phyloP scores from a whole-genome alignment of 805 yeast genomes.

The Hanseniaspora taiwanica region DNA sequence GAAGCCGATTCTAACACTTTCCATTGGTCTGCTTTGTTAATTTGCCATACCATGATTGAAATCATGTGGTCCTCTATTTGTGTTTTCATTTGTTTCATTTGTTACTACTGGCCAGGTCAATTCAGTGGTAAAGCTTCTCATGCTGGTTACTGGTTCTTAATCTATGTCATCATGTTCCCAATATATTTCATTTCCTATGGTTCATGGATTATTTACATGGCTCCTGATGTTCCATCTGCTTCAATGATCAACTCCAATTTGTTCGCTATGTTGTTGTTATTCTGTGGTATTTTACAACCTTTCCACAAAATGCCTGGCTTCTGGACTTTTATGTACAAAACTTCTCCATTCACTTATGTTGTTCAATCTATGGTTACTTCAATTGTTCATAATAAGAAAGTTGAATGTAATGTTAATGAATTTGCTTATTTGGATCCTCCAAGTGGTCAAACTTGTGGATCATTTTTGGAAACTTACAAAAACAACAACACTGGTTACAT shows the following conservation, averaged over 20 bases:
- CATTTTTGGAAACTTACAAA: slow-evolving; percentile 27
- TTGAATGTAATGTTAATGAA: slow-evolving; percentile 27
- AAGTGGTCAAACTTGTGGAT: slow-evolving; percentile 36
- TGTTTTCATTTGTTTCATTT: slow-evolving; percentile 31
- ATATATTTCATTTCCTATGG: slow-evolving; percentile 39
- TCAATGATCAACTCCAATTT: slow-evolving; percentile 31
- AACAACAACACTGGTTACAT: slow-evolving; percentile 32
- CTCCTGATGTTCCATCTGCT: slow-evolving; percentile 32
- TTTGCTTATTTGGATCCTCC: slow-evolving; percentile 29
- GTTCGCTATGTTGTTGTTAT: slow-evolving; percentile 39
- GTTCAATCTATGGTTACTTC: slow-evolving; percentile 30
- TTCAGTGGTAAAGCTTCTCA: slow-evolving; percentile 30
- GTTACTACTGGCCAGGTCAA: slow-evolving; percentile 37
- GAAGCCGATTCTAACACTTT: slow-evolving; percentile 63
- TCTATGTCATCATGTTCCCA: slow-evolving; percentile 36
- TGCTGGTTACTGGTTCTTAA: slow-evolving; percentile 41
- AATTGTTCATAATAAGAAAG: slow-evolving; percentile 26
- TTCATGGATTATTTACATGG: slow-evolving; percentile 33
- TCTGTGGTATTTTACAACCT: slow-evolving; percentile 42
- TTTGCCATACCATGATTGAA: slow-evolving; percentile 32
- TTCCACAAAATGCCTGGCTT: slow-evolving; percentile 31
- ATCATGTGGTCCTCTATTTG: slow-evolving; percentile 32
- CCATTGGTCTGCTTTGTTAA: slow-evolving; percentile 48
- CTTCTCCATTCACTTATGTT: slow-evolving; percentile 36
- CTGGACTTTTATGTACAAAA: slow-evolving; percentile 36